A percentile compares a stretch with the other conserved stretches of the same genome.
Evolutionary conservation across 2,329 filamentous ascomycete genomes (phyloP).

Genomic region (Ascosphaera apis): DNA sequence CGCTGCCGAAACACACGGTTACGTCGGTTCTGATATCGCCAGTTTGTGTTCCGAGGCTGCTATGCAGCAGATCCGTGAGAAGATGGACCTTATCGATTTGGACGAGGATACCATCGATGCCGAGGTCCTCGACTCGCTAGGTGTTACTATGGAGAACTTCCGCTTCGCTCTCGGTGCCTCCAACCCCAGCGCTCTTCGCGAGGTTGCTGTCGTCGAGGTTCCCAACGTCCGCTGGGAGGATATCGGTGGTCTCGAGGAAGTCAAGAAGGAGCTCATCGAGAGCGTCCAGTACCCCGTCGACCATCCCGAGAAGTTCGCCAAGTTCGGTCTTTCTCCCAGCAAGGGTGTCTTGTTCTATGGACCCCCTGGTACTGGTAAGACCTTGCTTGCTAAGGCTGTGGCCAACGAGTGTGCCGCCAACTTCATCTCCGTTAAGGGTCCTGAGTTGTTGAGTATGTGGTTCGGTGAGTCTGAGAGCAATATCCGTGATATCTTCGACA

Average conservation of each 20-base stretch:
- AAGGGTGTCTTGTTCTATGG: conserved; percentile 98
- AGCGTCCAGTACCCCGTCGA: conserved; percentile 98
- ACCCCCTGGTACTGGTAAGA: conserved; percentile 99
- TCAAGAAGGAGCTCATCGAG: conserved; percentile 99
- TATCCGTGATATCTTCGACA: conserved; percentile 99
- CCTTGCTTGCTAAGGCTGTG: conserved; percentile 94
- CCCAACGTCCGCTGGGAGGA: conserved; percentile 99
- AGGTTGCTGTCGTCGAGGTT: conserved; percentile 96
- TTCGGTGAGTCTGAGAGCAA: conserved; percentile 99
- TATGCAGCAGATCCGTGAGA: conserved; percentile 99
- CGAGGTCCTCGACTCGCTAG: conserved; percentile 90
- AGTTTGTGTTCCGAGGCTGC: conserved; percentile 97
- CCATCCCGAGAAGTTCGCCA: conserved; percentile 99
- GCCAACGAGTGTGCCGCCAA: conserved; percentile 98
- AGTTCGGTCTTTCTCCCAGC: conserved; percentile 94
- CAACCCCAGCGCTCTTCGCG: conserved; percentile 94
- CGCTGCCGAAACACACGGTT: conserved; percentile 93
- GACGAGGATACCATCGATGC: conserved; percentile 98
- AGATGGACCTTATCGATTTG: conserved; percentile 98
- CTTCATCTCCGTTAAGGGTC: conserved; percentile 98
- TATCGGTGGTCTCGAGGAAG: conserved; percentile 89
- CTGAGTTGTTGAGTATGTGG: conserved; percentile 98
- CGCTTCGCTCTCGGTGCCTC: conserved; percentile 92
- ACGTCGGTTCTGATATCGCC: conserved; percentile 94
- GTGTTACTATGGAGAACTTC: conserved; percentile 99